Conservation (phyloP, 352 stramenopile species). For the Globisporangium emineosum region DNA sequence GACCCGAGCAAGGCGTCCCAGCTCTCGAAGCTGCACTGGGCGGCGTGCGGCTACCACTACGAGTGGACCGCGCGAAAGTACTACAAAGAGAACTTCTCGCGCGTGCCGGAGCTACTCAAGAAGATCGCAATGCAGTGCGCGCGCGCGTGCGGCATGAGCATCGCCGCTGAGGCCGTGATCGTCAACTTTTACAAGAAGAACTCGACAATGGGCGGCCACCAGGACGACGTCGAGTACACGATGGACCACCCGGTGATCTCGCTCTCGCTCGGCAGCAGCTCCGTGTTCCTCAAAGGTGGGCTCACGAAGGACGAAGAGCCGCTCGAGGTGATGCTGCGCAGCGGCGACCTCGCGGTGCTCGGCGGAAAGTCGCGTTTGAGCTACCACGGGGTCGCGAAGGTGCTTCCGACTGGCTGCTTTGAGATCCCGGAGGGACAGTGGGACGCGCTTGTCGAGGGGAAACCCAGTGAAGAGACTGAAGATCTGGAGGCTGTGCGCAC, state of each 20-base stretch:
- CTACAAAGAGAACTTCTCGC: constrained; percentile 46
- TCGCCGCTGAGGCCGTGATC: constrained; percentile 67
- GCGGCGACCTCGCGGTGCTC: constrained; percentile 68
- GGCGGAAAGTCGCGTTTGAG: constrained; percentile 57
- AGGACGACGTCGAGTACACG: constrained; percentile 82
- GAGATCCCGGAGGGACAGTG: constrained; percentile 25
- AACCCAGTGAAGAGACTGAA: constrained; percentile 17
- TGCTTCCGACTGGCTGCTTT: constrained; percentile 45
- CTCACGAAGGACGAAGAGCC: constrained; percentile 57
- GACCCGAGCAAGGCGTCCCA: constrained; percentile 37
- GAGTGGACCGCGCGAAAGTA: constrained; percentile 80
- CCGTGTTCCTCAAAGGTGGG: constrained; percentile 76
- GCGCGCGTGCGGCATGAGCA: constrained; percentile 45
- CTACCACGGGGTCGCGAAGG: constrained; percentile 66
- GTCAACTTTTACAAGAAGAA: constrained; percentile 83
- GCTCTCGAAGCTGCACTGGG: constrained; percentile 74
- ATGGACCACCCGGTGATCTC: constrained; percentile 83
- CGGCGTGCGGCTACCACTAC: constrained; percentile 74
- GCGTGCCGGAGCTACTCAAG: constrained; percentile 42
- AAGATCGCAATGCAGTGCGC: constrained; percentile 41
- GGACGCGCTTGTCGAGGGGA: constrained; percentile 17
- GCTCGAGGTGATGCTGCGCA: constrained; percentile 61
- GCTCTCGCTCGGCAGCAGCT: constrained; percentile 63
- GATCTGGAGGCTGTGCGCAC: constrained; percentile 39
- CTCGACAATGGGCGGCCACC: constrained; percentile 78